Conservation (phyloP, 441 rosid genomes). For the Rhodomyrtus psidioides region DNA sequence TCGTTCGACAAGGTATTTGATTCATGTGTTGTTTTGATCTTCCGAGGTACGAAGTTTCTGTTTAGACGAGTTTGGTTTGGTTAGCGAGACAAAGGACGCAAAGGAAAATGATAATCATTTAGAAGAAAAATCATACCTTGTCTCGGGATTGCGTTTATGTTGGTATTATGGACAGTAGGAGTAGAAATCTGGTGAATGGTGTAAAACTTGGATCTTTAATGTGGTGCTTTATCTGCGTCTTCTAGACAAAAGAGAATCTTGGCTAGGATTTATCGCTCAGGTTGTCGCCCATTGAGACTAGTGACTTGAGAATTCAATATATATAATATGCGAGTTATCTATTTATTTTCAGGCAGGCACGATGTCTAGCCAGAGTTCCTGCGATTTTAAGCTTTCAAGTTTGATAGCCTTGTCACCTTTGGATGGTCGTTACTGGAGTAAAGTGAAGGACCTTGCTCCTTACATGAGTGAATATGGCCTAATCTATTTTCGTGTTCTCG, state of each 20-base stretch:
- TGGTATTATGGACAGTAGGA: not conserved
- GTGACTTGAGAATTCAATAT: not conserved
- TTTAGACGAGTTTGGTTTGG: not conserved
- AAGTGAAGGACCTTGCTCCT: conserved; percentile 82
- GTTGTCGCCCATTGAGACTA: not conserved
- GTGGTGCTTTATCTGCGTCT: not conserved
- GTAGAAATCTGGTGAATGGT: not conserved
- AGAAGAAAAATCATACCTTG: not conserved
- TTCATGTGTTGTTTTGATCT: not conserved
- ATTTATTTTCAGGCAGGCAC: conserved; percentile 22
- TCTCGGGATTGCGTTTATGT: not conserved
- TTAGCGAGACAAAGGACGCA: not conserved
- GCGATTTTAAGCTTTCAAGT: conserved; percentile 52
- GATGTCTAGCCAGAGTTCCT: conserved; percentile 25
- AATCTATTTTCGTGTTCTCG: conserved; percentile 67
- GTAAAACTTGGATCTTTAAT: not conserved
- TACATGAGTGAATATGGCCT: conserved; percentile 83
- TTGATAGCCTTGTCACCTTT: conserved; percentile 84
- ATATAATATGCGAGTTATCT: not conserved
- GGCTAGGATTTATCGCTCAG: not conserved
- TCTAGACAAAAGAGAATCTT: not conserved
- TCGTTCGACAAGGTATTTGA: not conserved
- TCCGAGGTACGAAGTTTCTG: not conserved
- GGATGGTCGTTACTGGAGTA: conserved; percentile 90
- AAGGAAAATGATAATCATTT: not conserved